Conservation (phyloP, 1,139 yeast genomes). For the Groenewaldozyma sp. region DNA sequence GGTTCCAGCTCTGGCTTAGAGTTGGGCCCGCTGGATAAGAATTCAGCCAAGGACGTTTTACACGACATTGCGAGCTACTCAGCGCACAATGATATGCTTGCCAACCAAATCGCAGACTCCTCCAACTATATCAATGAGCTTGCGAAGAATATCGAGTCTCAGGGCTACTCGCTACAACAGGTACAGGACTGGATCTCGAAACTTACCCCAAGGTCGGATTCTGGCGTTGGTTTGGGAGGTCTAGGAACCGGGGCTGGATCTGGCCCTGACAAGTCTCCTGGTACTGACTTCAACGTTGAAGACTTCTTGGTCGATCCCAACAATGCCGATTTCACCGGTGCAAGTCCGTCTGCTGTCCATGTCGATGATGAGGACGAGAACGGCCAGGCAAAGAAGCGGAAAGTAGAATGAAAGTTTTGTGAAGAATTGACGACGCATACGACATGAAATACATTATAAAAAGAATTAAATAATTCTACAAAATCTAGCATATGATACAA, state of each 20-base stretch:
- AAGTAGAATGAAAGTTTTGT: constrained; percentile 3
- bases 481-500: not conserved
- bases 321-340: constrained; percentile 1
- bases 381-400: constrained; percentile 2
- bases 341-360: constrained; percentile 1
- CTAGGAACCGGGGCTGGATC: not conserved
- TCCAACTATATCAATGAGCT: constrained; percentile 22
- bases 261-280: not conserved
- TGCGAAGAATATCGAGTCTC: constrained; percentile 22
- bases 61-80: too few species aligned
- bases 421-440: too few species aligned
- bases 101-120: constrained; percentile 9
- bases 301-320: constrained; percentile 21
- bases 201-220: constrained; percentile 14
- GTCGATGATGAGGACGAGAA: constrained; percentile 5
- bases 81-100: too few species aligned
- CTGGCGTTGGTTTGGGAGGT: constrained; percentile 4
- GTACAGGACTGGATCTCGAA: constrained; percentile 30
- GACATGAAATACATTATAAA: not conserved
- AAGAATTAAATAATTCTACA: constrained; percentile 2
- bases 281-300: constrained; percentile 19
- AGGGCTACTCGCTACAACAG: constrained; percentile 26
- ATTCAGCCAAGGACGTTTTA: too few species aligned
- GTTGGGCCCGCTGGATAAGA: too few species aligned
- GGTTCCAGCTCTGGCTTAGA: too few species aligned